A percentile compares a stretch with the other conserved stretches of the same genome.
phyloP scores from a whole-genome alignment of 495 filamentous ascomycete species.

The Aspergillus haitiensis region DNA sequence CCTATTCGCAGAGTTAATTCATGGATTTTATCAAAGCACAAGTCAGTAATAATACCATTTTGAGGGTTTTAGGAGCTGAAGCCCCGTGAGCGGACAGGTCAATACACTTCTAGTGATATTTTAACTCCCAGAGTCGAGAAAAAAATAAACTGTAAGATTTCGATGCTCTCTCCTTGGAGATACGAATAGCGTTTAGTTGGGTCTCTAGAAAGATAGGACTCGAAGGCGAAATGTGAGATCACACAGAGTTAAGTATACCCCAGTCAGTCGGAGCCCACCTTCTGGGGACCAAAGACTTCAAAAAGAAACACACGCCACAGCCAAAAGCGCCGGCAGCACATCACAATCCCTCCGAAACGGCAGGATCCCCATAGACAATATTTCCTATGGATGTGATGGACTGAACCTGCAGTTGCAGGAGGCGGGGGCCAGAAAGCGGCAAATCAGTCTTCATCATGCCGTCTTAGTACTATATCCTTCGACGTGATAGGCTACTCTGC shows the following conservation, averaged over 20 bases:
- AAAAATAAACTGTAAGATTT: neutral
- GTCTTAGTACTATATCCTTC: slow-evolving; percentile 1
- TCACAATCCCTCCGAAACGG: slow-evolving; percentile 1
- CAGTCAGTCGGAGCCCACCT: neutral
- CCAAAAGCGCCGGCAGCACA: slow-evolving; percentile 11
- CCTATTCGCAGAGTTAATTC: slow-evolving; percentile 1
- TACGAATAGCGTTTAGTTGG: slow-evolving; percentile 13
- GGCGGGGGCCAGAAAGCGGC: slow-evolving; percentile 14
- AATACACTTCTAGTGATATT: neutral
- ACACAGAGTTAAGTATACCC: slow-evolving; percentile 22
- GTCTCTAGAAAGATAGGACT: slow-evolving; percentile 10
- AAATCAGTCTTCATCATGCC: slow-evolving; percentile 11
- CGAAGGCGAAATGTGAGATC: slow-evolving; percentile 6
- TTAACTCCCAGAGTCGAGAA: too few species aligned
- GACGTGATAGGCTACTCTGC: slow-evolving; percentile 11
- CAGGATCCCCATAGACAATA: slow-evolving; percentile 10
- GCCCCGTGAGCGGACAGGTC: slow-evolving; percentile 4
- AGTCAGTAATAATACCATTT: too few species aligned
- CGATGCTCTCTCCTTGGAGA: slow-evolving; percentile 1
- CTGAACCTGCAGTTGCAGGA: slow-evolving; percentile 18
- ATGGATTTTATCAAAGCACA: too few species aligned
- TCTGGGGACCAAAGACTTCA: neutral
- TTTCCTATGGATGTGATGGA: slow-evolving; percentile 16
- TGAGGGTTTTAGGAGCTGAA: slow-evolving; percentile 9
- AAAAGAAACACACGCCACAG: slow-evolving; percentile 18